Evolutionary conservation across 2,329 filamentous ascomycete genomes (phyloP).

Genomic region (Pseudogymnoascus sp.): DNA sequence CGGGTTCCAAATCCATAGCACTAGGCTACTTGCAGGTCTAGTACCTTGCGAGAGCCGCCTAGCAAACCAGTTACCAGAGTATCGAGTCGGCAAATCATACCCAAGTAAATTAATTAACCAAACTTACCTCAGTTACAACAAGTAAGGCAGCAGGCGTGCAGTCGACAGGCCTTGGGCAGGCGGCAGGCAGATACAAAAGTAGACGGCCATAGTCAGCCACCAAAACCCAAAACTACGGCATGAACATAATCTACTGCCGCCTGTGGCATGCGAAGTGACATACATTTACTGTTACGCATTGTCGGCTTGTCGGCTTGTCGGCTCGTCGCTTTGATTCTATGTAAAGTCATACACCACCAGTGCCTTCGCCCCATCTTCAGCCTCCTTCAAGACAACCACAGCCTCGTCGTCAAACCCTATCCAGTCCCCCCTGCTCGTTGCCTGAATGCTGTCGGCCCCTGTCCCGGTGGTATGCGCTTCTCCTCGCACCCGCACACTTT

Average conservation of each 20-base stretch:
- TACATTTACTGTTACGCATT: not conserved
- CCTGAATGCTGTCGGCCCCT: not conserved
- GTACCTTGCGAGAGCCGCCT: not conserved
- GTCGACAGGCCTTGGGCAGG: too few relatives aligned
- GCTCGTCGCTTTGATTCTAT: conserved; percentile 24
- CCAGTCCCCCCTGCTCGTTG: conserved; percentile 42
- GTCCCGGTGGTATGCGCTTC: conserved; percentile 23
- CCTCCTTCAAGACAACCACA: conserved; percentile 57
- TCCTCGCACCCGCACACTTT: conserved; percentile 45
- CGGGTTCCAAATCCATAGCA: not conserved
- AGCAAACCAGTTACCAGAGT: not conserved
- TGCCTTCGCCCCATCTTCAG: conserved; percentile 44
- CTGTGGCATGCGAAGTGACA: not conserved
- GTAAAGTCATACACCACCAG: conserved; percentile 64
- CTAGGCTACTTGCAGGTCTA: conserved; percentile 1
- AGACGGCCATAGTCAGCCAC: not conserved
- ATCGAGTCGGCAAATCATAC: not conserved
- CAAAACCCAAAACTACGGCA: not conserved
- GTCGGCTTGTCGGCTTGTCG: not conserved
- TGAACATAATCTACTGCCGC: not conserved
- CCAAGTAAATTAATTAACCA: not conserved
- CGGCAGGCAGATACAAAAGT: not conserved
- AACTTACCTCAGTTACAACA: not conserved
- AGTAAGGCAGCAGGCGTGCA: not conserved
- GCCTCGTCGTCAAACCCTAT: conserved; percentile 66